A percentile compares a stretch with the other conserved stretches of the same genome.
Evolutionary conservation across 2,329 filamentous ascomycete species (phyloP).

Genomic region (Fusarium metavorans): DNA sequence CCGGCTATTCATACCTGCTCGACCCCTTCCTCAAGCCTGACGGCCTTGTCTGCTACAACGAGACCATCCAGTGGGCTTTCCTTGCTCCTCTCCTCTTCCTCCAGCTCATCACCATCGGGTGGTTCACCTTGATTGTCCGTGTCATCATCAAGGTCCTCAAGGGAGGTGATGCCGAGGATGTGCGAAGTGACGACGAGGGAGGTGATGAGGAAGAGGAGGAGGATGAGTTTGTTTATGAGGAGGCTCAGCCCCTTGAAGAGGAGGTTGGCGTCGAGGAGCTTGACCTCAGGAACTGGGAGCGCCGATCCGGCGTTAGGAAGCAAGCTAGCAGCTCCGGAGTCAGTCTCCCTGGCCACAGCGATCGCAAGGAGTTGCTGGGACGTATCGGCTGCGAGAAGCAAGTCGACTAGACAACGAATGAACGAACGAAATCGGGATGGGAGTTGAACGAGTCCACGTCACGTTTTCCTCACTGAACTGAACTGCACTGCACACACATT

Average conservation of each 20-base stretch:
- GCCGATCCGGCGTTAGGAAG: constrained; percentile 66
- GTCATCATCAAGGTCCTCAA: constrained; percentile 84
- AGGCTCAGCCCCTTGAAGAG: constrained; percentile 72
- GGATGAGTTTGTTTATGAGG: constrained; percentile 65
- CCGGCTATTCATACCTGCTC: constrained; percentile 72
- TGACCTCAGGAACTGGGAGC: constrained; percentile 74
- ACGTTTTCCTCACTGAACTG: constrained; percentile 21
- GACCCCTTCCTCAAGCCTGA: constrained; percentile 79
- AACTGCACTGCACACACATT: constrained; percentile 24
- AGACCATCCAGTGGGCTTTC: constrained; percentile 81
- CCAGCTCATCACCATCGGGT: constrained; percentile 83
- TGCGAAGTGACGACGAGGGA: constrained; percentile 82
- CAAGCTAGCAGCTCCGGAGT: constrained; percentile 67
- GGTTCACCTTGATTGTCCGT: constrained; percentile 90
- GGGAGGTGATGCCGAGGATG: constrained; percentile 84
- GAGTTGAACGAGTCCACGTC: constrained; percentile 35
- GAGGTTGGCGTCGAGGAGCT: constrained; percentile 81
- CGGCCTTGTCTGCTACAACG: constrained; percentile 84
- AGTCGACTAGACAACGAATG: constrained; percentile 56
- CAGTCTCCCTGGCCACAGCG: constrained; percentile 77
- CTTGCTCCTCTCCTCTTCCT: constrained; percentile 80
- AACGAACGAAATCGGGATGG: constrained; percentile 8
- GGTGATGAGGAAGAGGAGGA: constrained; percentile 72
- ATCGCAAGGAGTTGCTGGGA: constrained; percentile 83
- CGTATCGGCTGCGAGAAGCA: constrained; percentile 88